These are phyloP conservation scores for Pleurotus eryngii DNA, from an alignment of 768 basidiomycete genomes.

Conservation along the genomic window DNA sequence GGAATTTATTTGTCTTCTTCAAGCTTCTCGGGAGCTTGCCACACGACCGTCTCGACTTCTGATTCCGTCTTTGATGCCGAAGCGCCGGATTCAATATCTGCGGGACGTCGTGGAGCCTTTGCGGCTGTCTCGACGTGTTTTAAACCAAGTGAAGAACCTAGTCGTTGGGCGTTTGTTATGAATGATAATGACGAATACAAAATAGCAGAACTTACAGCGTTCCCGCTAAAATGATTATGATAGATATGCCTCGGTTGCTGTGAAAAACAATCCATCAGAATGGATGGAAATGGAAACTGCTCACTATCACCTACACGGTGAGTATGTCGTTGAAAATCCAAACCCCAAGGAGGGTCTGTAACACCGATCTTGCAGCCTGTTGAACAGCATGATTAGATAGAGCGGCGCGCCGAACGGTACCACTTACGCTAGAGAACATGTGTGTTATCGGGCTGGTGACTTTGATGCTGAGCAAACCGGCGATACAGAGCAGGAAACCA, in stretches of 20 bases:
- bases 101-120: slow-evolving; percentile 23
- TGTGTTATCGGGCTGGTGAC: slow-evolving; percentile 82
- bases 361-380: slow-evolving; percentile 76
- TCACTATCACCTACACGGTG: slow-evolving; percentile 50
- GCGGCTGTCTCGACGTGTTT: slow-evolving; percentile 30
- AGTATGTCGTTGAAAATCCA: slow-evolving; percentile 74
- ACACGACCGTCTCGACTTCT: slow-evolving; percentile 18
- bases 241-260: slow-evolving; percentile 63
- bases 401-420: slow-evolving; percentile 3
- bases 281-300: no score
- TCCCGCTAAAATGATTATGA: slow-evolving; percentile 63
- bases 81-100: slow-evolving; percentile 35
- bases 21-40: slow-evolving; percentile 25
- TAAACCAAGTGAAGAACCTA: slow-evolving; percentile 53
- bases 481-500: slow-evolving; percentile 78
- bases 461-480: slow-evolving; percentile 77
- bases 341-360: slow-evolving; percentile 80
- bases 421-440: slow-evolving; percentile 76
- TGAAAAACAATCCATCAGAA: background rate
- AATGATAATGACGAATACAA: background rate
- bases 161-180: background rate
- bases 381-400: slow-evolving; percentile 10
- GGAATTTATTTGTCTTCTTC: slow-evolving; percentile 14
- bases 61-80: background rate
- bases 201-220: slow-evolving; percentile 49